phyloP scores from a whole-genome alignment of 2,329 filamentous ascomycete species.

The Alternaria sp. region DNA sequence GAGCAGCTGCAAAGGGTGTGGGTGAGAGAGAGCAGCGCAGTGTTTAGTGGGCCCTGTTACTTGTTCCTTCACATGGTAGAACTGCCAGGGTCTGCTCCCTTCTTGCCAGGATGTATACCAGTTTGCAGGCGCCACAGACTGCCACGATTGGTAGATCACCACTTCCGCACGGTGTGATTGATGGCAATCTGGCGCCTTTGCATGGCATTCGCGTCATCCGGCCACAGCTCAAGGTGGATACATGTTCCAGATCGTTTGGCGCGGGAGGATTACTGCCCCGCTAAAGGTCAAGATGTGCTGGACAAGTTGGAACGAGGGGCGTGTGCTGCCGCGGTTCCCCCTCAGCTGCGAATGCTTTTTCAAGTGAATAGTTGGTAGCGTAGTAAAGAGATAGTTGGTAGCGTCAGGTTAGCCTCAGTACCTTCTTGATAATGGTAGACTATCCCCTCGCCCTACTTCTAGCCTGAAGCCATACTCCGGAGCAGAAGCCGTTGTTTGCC shows the following conservation, averaged over 20 bases:
- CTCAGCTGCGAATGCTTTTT: not conserved
- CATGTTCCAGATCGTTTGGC: constrained; percentile 15
- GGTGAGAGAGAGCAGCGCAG: constrained; percentile 5
- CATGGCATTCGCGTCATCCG: constrained; percentile 38
- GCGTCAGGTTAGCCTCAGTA: not conserved
- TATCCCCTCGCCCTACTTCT: not conserved
- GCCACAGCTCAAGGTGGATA: constrained; percentile 15
- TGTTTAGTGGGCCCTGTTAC: constrained; percentile 9
- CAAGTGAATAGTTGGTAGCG: not conserved
- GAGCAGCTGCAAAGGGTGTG: constrained; percentile 23
- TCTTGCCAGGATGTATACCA: constrained; percentile 24
- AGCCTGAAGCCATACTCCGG: not conserved
- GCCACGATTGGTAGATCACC: constrained; percentile 35
- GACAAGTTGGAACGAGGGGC: constrained; percentile 10
- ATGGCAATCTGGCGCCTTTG: constrained; percentile 30
- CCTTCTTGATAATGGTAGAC: not conserved
- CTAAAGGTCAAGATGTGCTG: constrained; percentile 3
- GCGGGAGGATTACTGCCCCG: constrained; percentile 16
- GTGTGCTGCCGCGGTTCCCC: not conserved
- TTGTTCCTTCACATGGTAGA: constrained; percentile 24
- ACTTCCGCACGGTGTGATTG: constrained; percentile 23
- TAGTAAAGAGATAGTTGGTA: not conserved
- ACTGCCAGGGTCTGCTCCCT: too few relatives aligned
- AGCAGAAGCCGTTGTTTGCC: not conserved
- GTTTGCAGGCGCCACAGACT: constrained; percentile 27